Conservation (phyloP, 2,329 filamentous ascomycete species). For the Chaetomiaceae sp. region DNA sequence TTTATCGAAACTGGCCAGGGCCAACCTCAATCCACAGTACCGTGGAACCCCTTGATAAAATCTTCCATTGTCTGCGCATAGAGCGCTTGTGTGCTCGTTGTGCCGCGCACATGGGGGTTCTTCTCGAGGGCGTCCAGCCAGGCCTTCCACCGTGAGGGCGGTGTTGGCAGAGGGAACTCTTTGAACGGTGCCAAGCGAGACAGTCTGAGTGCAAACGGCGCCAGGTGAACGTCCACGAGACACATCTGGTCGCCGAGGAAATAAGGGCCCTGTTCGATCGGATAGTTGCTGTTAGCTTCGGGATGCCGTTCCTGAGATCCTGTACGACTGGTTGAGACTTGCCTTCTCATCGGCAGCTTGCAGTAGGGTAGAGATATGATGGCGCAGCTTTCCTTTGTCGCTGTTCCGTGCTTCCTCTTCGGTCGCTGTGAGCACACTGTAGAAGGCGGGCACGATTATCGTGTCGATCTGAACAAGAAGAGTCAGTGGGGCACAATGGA, state of each 20-base stretch:
- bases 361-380: slow-evolving; percentile 53
- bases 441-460: slow-evolving; percentile 71
- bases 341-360: slow-evolving; percentile 42
- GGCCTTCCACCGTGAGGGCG: slow-evolving; percentile 58
- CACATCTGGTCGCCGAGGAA: slow-evolving; percentile 52
- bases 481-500: background rate
- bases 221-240: slow-evolving; percentile 70
- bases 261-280: slow-evolving; percentile 54
- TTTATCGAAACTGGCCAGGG: no score
- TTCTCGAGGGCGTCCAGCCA: slow-evolving; percentile 68
- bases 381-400: slow-evolving; percentile 57
- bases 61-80: slow-evolving; percentile 56
- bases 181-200: slow-evolving; percentile 61
- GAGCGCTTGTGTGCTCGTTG: slow-evolving; percentile 56
- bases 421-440: slow-evolving; percentile 57
- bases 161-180: slow-evolving; percentile 60
- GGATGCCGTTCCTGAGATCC: no score
- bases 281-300: no score
- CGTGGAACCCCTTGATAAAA: slow-evolving; percentile 28
- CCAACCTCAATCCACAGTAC: background rate
- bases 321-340: slow-evolving; percentile 16
- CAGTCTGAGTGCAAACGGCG: slow-evolving; percentile 68
- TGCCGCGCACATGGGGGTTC: slow-evolving; percentile 58
- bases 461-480: slow-evolving; percentile 60
- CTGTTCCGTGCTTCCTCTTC: slow-evolving; percentile 54